Evolutionary conservation across 2,329 filamentous ascomycete genomes (phyloP).

Genomic region (Epichloe hybrida): DNA sequence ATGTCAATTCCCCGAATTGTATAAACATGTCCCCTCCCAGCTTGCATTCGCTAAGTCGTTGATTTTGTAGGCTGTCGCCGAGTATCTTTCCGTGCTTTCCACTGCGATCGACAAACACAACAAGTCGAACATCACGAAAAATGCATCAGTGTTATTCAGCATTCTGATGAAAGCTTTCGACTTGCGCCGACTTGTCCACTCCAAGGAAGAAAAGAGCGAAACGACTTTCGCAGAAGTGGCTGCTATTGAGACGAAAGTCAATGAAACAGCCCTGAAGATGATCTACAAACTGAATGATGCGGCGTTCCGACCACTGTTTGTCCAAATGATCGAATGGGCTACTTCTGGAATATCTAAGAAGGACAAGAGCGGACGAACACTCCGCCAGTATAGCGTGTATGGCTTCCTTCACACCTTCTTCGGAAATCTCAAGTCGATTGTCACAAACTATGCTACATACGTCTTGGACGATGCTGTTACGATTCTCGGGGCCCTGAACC

Average conservation of each 20-base stretch:
- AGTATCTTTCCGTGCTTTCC: constrained; percentile 57
- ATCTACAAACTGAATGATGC: constrained; percentile 94
- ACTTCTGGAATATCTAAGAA: constrained; percentile 45
- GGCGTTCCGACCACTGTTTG: constrained; percentile 83
- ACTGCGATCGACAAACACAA: constrained; percentile 61
- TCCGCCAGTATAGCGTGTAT: constrained; percentile 65
- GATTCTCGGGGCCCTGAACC: constrained; percentile 37
- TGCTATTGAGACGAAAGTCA: constrained; percentile 50
- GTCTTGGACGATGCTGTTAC: constrained; percentile 62
- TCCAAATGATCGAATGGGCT: constrained; percentile 73
- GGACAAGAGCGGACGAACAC: constrained; percentile 41
- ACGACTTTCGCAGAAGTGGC: constrained; percentile 34
- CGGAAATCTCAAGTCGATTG: constrained; percentile 76
- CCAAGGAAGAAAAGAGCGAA: constrained; percentile 32
- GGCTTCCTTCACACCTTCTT: constrained; percentile 72
- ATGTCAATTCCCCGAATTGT: constrained; percentile 10
- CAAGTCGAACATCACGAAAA: constrained; percentile 68
- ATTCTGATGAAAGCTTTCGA: constrained; percentile 50
- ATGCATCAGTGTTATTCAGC: constrained; percentile 53
- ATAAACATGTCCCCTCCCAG: background rate
- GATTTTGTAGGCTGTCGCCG: constrained; percentile 42
- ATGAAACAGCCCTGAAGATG: constrained; percentile 70
- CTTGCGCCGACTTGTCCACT: constrained; percentile 44
- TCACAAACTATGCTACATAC: constrained; percentile 83
- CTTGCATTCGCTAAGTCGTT: background rate